Base-by-base conservation (phyloP, 2,329 filamentous ascomycete species). In the Aspergillus sp. region DNA sequence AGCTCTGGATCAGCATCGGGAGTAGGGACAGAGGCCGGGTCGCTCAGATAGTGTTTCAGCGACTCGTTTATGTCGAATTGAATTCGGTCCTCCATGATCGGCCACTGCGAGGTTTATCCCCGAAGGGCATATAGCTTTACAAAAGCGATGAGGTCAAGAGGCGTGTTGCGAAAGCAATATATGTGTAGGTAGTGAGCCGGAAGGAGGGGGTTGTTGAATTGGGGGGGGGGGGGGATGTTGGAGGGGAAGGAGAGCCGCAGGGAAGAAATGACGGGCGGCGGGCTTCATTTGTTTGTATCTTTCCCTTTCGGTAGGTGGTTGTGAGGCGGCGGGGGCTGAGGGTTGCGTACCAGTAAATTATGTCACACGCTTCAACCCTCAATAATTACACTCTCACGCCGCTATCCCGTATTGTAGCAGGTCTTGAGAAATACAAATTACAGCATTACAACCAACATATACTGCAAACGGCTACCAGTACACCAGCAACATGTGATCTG, bases 1-100 rank as follows among this genome's bases (percentile, higher is more conserved):
- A 99, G 86, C 61, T 90, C 86, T 48, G 88, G 78, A 68, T 95
- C 90, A 58, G 93, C 95, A 75, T 98, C 94, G 47, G 90, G 88
- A 2, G 93, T 97, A 7, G 90, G 83, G 58, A 98, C 90, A 41
- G 87, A 86, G 49, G 88, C 83, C 8, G 95, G 94, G 75, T 98
- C 94, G 79, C 92, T 96, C 85, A 97, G 91, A 80, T 97, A 99
- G 75, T 91, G 86, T 83, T 96, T 97, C 77, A 98, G 89, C 66
- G 92, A 92, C 81, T 96, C 90, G 77, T 97, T 96, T 78, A 99
- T 91, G 77, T 98, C 91, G 80, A 99, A 99, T 72, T 89, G 85
- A 75, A 92, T 85, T 65, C 78, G 80, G 66, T 82, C 81, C 69
- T 84, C 83, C 81, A 90, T 90, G 72, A 83, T 89, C 88, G 63